Conservation (phyloP, 108 stramenopile genomes). For the Asterionellopsis glacialis region DNA sequence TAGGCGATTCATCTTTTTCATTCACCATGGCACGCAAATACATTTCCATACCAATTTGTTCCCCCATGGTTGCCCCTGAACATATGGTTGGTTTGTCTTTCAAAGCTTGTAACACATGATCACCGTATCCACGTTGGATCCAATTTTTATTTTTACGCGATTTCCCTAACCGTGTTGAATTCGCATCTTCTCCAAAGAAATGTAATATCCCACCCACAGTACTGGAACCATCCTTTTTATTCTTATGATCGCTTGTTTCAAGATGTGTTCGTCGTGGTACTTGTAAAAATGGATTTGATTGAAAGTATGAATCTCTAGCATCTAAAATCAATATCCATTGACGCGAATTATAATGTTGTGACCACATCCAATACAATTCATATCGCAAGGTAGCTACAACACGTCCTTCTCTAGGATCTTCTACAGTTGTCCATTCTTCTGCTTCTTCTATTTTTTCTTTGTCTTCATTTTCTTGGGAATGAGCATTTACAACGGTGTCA, state of each 20-base stretch:
- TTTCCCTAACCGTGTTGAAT: conserved; percentile 62
- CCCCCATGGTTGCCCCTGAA: conserved; percentile 77
- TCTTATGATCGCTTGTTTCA: conserved; percentile 13
- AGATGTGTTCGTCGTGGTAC: conserved; percentile 8
- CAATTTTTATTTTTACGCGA: conserved; percentile 63
- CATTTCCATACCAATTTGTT: conserved; percentile 71
- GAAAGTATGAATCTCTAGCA: conserved; percentile 79
- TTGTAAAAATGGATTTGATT: conserved; percentile 55
- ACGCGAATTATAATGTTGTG: conserved; percentile 52
- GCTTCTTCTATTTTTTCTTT: conserved; percentile 8
- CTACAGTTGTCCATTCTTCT: conserved; percentile 2
- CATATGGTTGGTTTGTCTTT: conserved; percentile 72
- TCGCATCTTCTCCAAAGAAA: conserved; percentile 79
- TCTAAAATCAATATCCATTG: conserved; percentile 80
- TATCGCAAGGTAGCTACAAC: conserved; percentile 79
- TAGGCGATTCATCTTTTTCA: conserved; percentile 65
- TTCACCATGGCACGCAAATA: conserved; percentile 80
- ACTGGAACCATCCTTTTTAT: not conserved
- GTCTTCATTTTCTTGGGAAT: no score
- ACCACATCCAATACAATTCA: conserved; percentile 89
- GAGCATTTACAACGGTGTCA: conserved; percentile 13
- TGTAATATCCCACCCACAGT: conserved; percentile 37
- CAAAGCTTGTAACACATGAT: conserved; percentile 28
- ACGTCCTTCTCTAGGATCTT: conserved; percentile 66
- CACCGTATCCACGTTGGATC: conserved; percentile 52